Conservation (phyloP, 2,329 filamentous ascomycete species). For the Sodiomyces alkalinus region DNA sequence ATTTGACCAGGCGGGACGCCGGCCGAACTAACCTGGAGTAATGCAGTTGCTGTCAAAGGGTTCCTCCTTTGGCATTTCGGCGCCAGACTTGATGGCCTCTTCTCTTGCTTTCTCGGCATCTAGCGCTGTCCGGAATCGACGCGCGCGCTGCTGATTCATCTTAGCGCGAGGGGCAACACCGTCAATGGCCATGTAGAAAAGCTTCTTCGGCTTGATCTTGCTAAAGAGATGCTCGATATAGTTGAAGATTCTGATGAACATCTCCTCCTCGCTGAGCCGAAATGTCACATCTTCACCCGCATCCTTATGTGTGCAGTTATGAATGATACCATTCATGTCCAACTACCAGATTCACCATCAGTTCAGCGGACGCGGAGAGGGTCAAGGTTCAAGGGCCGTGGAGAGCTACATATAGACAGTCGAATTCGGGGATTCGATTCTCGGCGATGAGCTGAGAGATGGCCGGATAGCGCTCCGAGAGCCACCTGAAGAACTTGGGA, state of each 20-base stretch:
- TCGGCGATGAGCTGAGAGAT: slow-evolving; percentile 98
- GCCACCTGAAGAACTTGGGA: slow-evolving; percentile 95
- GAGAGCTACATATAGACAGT: slow-evolving; percentile 67
- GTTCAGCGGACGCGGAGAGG: too few relatives aligned
- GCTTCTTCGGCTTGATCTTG: slow-evolving; percentile 95
- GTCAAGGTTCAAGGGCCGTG: slow-evolving; percentile 11
- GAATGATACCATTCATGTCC: slow-evolving; percentile 99
- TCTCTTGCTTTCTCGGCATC: slow-evolving; percentile 83
- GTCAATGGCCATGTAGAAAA: slow-evolving; percentile 99
- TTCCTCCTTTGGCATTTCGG: slow-evolving; percentile 88
- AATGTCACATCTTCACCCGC: slow-evolving; percentile 73
- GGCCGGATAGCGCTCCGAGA: slow-evolving; percentile 95
- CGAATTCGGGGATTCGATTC: slow-evolving; percentile 97
- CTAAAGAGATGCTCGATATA: slow-evolving; percentile 98
- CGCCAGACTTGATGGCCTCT: slow-evolving; percentile 77
- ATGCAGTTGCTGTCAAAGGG: slow-evolving; percentile 99
- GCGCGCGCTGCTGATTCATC: slow-evolving; percentile 97
- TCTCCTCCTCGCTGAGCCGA: slow-evolving; percentile 90
- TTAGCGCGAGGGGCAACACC: slow-evolving; percentile 95
- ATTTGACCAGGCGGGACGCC: too few relatives aligned
- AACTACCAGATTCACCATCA: slow-evolving; percentile 32
- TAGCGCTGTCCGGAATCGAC: slow-evolving; percentile 85
- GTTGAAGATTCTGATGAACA: slow-evolving; percentile 99
- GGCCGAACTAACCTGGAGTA: slow-evolving; percentile 56
- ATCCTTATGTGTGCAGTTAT: slow-evolving; percentile 98